Evolutionary conservation across 257 asterid species (phyloP).

Genomic region (Petrea volubilis): DNA sequence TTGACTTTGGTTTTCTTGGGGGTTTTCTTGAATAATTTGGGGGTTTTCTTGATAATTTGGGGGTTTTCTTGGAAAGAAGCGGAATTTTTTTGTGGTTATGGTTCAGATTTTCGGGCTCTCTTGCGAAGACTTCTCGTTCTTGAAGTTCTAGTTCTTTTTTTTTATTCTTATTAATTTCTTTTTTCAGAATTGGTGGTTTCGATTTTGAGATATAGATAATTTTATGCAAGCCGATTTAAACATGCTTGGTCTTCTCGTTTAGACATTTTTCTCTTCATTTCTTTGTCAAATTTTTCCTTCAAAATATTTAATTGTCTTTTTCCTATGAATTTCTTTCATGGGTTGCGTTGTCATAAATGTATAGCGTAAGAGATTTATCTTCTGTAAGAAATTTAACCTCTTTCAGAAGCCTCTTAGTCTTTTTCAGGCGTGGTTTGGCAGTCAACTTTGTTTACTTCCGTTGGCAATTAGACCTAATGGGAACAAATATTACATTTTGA

Average conservation of each 20-base stretch:
- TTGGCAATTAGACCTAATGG: no score
- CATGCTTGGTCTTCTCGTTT: background rate
- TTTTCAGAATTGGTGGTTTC: background rate
- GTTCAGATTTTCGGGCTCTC: background rate
- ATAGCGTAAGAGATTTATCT: background rate
- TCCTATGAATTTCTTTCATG: background rate
- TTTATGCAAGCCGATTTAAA: background rate
- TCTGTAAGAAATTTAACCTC: background rate
- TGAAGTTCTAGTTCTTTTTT: background rate
- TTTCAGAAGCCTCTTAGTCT: background rate
- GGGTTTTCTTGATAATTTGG: background rate
- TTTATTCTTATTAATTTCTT: background rate
- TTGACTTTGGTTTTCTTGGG: constrained; percentile 36
- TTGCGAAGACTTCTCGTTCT: background rate
- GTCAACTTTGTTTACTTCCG: no score
- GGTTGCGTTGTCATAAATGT: background rate
- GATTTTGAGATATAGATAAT: background rate
- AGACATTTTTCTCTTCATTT: background rate
- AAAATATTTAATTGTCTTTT: background rate
- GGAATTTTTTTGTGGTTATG: constrained; percentile 13
- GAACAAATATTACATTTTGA: no score
- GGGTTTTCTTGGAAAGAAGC: constrained; percentile 1
- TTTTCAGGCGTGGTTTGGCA: background rate
- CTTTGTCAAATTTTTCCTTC: background rate
- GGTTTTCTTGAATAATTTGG: constrained; percentile 17